Evolutionary conservation across 768 basidiomycete species (phyloP).

Genomic region (Rhizopogon roseolus): DNA sequence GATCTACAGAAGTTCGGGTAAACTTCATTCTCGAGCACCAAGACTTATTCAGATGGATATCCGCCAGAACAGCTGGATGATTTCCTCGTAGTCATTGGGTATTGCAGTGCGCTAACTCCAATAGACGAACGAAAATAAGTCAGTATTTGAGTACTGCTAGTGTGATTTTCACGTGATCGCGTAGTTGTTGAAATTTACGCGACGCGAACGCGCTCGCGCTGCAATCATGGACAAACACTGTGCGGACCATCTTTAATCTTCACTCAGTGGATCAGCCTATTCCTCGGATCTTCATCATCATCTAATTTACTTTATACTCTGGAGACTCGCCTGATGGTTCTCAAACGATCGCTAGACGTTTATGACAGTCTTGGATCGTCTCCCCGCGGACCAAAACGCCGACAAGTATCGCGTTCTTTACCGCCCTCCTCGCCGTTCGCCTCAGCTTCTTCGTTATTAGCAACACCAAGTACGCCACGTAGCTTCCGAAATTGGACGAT

Average conservation of each 20-base stretch:
- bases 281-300: not conserved
- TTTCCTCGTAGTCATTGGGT: too few relatives aligned
- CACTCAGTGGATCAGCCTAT: too few relatives aligned
- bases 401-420: slow-evolving; percentile 13
- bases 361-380: slow-evolving; percentile 23
- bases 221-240: not conserved
- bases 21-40: too few relatives aligned
- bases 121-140: too few relatives aligned
- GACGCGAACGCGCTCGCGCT: not conserved
- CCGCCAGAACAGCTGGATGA: too few relatives aligned
- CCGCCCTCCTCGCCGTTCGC: slow-evolving; percentile 25
- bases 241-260: not conserved
- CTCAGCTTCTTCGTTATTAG: slow-evolving; percentile 18
- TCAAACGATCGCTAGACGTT: slow-evolving; percentile 26
- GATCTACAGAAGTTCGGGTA: too few relatives aligned
- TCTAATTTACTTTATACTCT: not conserved
- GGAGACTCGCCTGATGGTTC: slow-evolving; percentile 8
- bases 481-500: slow-evolving; percentile 31
- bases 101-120: too few relatives aligned
- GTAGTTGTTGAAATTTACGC: slow-evolving; percentile 6
- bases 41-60: too few relatives aligned
- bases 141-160: too few relatives aligned
- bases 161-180: slow-evolving; percentile 7
- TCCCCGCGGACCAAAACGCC: slow-evolving; percentile 24
- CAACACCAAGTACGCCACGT: slow-evolving; percentile 33